Evolutionary conservation across 441 rosid species (phyloP), one percentile per base, ranked within the genome.

Genomic region (Hura crepitans): DNA sequence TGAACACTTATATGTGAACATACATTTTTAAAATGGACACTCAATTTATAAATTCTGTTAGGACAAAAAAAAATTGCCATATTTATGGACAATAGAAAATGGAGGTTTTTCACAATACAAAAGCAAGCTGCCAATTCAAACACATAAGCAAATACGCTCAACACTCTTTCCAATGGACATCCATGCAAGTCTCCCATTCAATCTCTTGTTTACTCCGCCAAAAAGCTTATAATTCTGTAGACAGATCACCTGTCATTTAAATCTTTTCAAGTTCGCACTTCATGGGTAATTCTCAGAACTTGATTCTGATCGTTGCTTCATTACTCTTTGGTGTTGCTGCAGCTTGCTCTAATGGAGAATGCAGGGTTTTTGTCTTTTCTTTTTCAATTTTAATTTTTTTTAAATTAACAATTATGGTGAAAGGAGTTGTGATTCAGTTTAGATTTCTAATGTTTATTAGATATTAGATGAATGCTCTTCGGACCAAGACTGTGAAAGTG

Each of bases 401-500:
- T 27, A 51, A 50, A 8, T 50, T 6, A 4, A 39, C 0, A 39
- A 42, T 42, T 20, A 8, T 51, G 56, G 5, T 1, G 2, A 31
- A 12, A 6, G 27, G 14, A 53, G 0, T 65, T 42, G 11, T 57
- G 1, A 65, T 74, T 53, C 11, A 17, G 18, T 18, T 42, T 20
- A 25, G 18, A 10, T 42, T 23, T 66, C 25, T 12, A 46, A 30
- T 56, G 56, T 6, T 42, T 43, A 15, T 68, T 43, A 87, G 92
- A 74, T 84, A 33, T 75, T 80, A 5, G 87, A 85, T 22, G 66
- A 69, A 61, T 92, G 97, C 72, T 84, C 85, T 0, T 79, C 81
- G 1, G 82, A 90, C 60, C 73, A 76, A 72, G 97, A 92, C 49
- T 92, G 98, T 51, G 82, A 33, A 47, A 81, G 71, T 9, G 93